Conservation (phyloP, 345 rosid species). For the Bruguiera parviflora region DNA sequence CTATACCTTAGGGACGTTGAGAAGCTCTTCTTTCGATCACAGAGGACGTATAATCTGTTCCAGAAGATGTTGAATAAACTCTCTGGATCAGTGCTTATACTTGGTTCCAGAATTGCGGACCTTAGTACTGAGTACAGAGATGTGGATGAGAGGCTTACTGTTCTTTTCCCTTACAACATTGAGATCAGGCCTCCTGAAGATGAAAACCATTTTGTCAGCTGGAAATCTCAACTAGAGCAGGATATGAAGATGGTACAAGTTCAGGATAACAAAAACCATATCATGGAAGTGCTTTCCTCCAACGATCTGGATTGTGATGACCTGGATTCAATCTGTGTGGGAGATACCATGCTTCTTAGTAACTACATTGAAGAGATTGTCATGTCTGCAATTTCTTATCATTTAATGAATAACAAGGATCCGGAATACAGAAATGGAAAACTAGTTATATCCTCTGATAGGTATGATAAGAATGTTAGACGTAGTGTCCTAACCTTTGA, state of each 20-base stretch:
- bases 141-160: conserved; percentile 57
- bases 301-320: conserved; percentile 92
- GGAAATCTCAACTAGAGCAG: conserved; percentile 88
- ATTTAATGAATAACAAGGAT: conserved; percentile 76
- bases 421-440: conserved; percentile 83
- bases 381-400: conserved; percentile 82
- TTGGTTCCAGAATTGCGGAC: conserved; percentile 71
- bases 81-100: conserved; percentile 75
- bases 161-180: conserved; percentile 79
- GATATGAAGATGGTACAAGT: conserved; percentile 94
- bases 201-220: conserved; percentile 70
- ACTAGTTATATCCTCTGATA: conserved; percentile 69
- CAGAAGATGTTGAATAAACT: conserved; percentile 72
- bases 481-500: not conserved
- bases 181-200: conserved; percentile 89
- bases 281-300: conserved; percentile 80
- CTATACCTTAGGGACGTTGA: conserved; percentile 79
- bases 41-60: conserved; percentile 62
- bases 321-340: conserved; percentile 60
- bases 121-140: conserved; percentile 40
- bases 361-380: conserved; percentile 88
- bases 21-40: conserved; percentile 59
- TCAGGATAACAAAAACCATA: conserved; percentile 83
- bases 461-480: conserved; percentile 35
- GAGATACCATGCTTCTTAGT: conserved; percentile 67